Evolutionary conservation across 2,329 filamentous ascomycete species (phyloP).

Genomic region (Beauveria sp.): DNA sequence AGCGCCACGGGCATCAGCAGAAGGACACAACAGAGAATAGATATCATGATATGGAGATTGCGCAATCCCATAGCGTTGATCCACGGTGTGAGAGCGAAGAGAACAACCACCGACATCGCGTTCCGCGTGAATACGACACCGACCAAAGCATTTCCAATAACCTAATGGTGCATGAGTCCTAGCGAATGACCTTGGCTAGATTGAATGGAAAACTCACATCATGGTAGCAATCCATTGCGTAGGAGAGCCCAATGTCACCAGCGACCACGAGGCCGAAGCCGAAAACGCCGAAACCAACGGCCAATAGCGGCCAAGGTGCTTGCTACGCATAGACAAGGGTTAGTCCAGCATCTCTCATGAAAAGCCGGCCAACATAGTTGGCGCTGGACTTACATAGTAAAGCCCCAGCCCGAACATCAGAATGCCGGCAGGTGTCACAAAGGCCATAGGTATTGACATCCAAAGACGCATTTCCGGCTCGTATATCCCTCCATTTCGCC

Average conservation of each 20-base stretch:
- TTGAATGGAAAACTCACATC: slow-evolving; percentile 19
- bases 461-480: slow-evolving; percentile 36
- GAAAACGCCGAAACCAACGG: slow-evolving; percentile 27
- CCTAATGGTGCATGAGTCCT: slow-evolving; percentile 10
- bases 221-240: slow-evolving; percentile 28
- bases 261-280: slow-evolving; percentile 27
- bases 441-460: slow-evolving; percentile 17
- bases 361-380: too few relatives aligned
- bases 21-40: slow-evolving; percentile 6
- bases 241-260: slow-evolving; percentile 26
- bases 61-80: slow-evolving; percentile 17
- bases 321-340: slow-evolving; percentile 16
- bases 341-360: neutral
- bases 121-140: slow-evolving; percentile 19
- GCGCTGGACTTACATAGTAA: slow-evolving; percentile 19
- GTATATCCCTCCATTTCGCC: slow-evolving; percentile 30
- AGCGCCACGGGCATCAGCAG: slow-evolving; percentile 10
- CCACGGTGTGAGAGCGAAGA: slow-evolving; percentile 18
- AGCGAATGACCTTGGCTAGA: neutral
- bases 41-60: slow-evolving; percentile 12
- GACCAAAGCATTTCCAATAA: slow-evolving; percentile 19
- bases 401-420: slow-evolving; percentile 29
- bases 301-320: slow-evolving; percentile 30
- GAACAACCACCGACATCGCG: slow-evolving; percentile 15
- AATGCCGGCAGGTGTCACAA: slow-evolving; percentile 24